Base-by-base conservation (phyloP, 139 green algal species). In the Micractinium conductrix region DNA sequence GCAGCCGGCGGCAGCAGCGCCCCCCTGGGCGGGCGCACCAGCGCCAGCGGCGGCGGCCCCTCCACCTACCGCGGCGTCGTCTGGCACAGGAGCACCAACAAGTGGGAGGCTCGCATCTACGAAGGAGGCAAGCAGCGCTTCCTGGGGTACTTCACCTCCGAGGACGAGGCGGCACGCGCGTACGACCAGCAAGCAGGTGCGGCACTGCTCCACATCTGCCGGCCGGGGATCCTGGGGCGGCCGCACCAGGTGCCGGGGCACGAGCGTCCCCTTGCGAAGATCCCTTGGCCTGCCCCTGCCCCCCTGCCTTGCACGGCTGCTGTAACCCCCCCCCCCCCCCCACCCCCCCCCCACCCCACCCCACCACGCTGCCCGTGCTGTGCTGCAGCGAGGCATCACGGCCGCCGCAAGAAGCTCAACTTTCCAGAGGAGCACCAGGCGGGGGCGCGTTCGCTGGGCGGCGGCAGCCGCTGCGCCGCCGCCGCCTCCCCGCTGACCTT, bases 101-200 rank as follows among this genome's bases (percentile, higher is more conserved):
- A 87, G 72, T 91, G 87, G 87, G 79, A 89, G 82, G 84, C 87
- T 1, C 70, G 79, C 28, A 85, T 91, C 42, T 85, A 81, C 37
- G 84, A 89, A 60, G 35, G 22, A 16, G 84, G 73, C 35, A 84
- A 75, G 63, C 78, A 86, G 78, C 62, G 50, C 10, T 87, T 85
- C 33, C 45, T 90, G 75, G 87, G 87, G 28, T 90, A 88, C 71
- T 88, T 71, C 70, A 53, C 37, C 14, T 48, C n/a, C 12, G 87
- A 90, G 44, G 76, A 85, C 24, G 87, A 83, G 72, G 88, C 86
- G 21, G 87, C 87, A 1, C 72, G 68, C 4, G 68, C 83, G 12
- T 89, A 91, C 48, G 88, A 91, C 30, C 40, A 76, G 5, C 70
- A 74, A 24, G 83, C 83, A 37, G 74, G 74, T 70, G 24, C 14